Percentiles rank a stretch among this genome's conserved stretches.
phyloP scores from a whole-genome alignment of 176 grass and related monocot species.

The Alloteropsis semialata region DNA sequence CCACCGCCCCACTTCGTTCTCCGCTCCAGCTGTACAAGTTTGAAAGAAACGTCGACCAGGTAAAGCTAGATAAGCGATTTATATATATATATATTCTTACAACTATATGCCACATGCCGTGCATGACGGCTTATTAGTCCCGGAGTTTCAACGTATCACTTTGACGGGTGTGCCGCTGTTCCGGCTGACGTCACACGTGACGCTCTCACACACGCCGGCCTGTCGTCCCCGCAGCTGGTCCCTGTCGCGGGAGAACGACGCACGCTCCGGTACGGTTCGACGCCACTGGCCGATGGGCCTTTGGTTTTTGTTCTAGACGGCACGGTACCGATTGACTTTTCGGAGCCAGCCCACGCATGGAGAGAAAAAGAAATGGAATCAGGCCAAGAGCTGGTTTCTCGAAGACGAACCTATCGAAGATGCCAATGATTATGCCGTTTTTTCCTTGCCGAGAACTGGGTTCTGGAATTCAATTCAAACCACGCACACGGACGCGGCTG shows the following conservation, averaged over 20 bases:
- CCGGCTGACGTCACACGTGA: not conserved
- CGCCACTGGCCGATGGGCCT: not conserved
- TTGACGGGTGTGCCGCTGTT: not conserved
- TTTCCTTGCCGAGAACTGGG: too few relatives aligned
- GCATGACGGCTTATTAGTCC: not conserved
- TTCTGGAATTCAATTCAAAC: not conserved
- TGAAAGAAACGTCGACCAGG: not conserved
- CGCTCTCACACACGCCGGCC: not conserved
- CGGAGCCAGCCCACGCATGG: not conserved
- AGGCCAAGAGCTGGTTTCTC: not conserved
- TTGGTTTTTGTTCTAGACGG: not conserved
- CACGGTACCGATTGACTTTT: not conserved
- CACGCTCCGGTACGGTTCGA: not conserved
- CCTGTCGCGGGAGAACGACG: not conserved
- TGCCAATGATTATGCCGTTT: not conserved
- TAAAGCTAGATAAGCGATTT: not conserved
- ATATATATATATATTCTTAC: not conserved
- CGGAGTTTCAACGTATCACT: constrained; percentile 34
- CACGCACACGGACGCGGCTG: not conserved
- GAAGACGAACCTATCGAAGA: not conserved
- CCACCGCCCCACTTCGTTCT: too few relatives aligned
- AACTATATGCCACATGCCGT: not conserved
- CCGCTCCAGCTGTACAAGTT: not conserved
- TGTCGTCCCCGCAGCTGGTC: not conserved
- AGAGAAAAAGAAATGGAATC: not conserved